Evolutionary conservation across 257 asterid species (phyloP), one percentile per base, ranked within the genome.

Genomic region (Solanum chilense): DNA sequence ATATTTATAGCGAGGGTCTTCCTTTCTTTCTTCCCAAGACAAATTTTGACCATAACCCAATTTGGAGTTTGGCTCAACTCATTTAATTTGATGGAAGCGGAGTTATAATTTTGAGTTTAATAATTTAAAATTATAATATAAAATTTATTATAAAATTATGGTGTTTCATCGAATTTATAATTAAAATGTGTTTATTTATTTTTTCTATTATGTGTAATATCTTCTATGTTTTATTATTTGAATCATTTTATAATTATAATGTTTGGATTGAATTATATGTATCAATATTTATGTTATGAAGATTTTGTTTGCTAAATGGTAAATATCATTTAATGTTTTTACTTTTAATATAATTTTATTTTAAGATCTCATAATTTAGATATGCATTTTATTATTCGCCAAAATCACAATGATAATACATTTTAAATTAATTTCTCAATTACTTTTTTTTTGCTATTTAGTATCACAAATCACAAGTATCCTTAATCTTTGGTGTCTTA

Each of bases 1-100:
- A 25, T 77, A 87, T 85, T 69, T 81, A 85, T 70, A 66, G 83
- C 39, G 25, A 23, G 39, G 12, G 74, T 81, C 27, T 80, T 74
- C 23, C 88, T 94, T 84, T 93, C 98, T 94, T 95, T 92, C 88
- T 92, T 64, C 90, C 58, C 98, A 94, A 94, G 98, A 92, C 90
- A 91, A 41, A 89, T 82, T 52, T 83, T 88, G 85, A 90, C 91
- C 13, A 85, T 64, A 37, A 93, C 89, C 88, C 89, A 90, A 8
- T 6, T 18, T 49, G 45, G 85, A 80, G 66, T 80, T 29, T 47
- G 18, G 10, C 68, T 29, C 37, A 80, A 29, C 44, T 9, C 25
- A 80, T 41, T 62, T 62, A n/a, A n/a, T n/a, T 62, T 4, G 31
- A 9, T 1, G 0, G 66, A 7, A 2, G 12, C 7, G 2, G 29